phyloP scores from a whole-genome alignment of 306 rosid species.

The Hippophae gyantsensis region DNA sequence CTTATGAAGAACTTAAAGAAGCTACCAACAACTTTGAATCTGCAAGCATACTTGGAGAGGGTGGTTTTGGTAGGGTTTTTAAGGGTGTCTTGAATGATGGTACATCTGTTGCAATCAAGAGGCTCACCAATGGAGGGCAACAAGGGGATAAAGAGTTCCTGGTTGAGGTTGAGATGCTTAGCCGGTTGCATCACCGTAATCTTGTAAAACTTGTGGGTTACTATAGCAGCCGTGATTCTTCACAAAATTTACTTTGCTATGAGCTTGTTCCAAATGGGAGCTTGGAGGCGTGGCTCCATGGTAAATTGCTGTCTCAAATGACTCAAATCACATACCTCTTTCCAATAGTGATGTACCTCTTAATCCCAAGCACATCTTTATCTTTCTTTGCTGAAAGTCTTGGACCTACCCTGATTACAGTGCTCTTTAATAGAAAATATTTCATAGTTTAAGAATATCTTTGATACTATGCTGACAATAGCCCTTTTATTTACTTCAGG shows the following conservation, averaged over 20 bases:
- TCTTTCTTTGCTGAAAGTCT: too few relatives aligned
- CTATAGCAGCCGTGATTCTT: constrained; percentile 67
- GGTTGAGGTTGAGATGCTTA: constrained; percentile 98
- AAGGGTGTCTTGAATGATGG: constrained; percentile 90
- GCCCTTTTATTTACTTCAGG: constrained; percentile 32
- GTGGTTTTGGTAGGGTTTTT: constrained; percentile 87
- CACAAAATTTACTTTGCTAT: constrained; percentile 91
- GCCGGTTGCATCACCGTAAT: constrained; percentile 94
- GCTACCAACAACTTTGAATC: constrained; percentile 92
- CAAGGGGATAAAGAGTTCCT: constrained; percentile 90
- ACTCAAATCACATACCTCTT: constrained; percentile 4
- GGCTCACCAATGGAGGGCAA: constrained; percentile 85
- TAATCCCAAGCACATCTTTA: background rate
- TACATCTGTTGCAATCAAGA: constrained; percentile 93
- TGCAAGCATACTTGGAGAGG: constrained; percentile 82
- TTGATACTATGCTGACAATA: constrained; percentile 1
- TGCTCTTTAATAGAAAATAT: background rate
- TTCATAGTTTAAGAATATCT: constrained; percentile 6
- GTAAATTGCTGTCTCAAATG: constrained; percentile 37
- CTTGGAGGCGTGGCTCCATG: constrained; percentile 99
- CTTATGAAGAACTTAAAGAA: constrained; percentile 87
- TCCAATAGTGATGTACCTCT: constrained; percentile 6
- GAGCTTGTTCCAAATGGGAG: constrained; percentile 98
- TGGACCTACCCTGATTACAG: background rate
- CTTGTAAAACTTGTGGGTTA: constrained; percentile 93